Evolutionary conservation across 805 yeast genomes (phyloP).

Genomic region (Hanseniaspora valbyensis): DNA sequence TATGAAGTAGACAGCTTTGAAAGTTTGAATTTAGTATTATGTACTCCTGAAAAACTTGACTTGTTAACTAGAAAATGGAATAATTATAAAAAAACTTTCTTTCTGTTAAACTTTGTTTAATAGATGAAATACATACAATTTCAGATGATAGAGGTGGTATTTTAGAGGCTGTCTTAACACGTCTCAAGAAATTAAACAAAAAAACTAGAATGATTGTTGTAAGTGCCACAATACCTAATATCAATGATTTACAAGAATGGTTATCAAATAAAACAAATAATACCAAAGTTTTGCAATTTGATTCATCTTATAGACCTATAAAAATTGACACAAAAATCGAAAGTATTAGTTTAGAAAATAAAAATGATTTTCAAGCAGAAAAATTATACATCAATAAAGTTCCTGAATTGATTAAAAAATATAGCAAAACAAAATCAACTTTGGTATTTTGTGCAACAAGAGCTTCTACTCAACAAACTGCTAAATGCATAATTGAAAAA

Average conservation of each 20-base stretch:
- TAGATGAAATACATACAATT: constrained; percentile 40
- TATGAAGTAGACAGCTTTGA: constrained; percentile 37
- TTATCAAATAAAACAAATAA: constrained; percentile 24
- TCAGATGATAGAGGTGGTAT: constrained; percentile 40
- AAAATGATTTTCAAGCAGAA: constrained; percentile 42
- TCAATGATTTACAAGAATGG: constrained; percentile 40
- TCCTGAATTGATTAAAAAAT: constrained; percentile 30
- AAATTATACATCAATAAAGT: constrained; percentile 34
- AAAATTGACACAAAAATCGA: constrained; percentile 33
- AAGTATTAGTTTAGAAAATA: constrained; percentile 32
- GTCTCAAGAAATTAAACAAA: not conserved
- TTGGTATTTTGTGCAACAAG: constrained; percentile 46
- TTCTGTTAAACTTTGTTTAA: constrained; percentile 36
- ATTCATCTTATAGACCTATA: constrained; percentile 40
- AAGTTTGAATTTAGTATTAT: constrained; percentile 41
- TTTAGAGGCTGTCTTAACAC: constrained; percentile 37
- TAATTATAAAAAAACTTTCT: constrained; percentile 33
- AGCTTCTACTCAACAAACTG: constrained; percentile 37
- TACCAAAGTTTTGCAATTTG: constrained; percentile 35
- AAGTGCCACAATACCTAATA: constrained; percentile 47
- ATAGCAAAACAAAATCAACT: constrained; percentile 36
- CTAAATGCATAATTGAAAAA: constrained; percentile 25
- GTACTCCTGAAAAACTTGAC: constrained; percentile 59
- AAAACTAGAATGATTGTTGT: constrained; percentile 36
- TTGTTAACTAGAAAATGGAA: constrained; percentile 42